Conservation (phyloP, 2,329 filamentous ascomycete species). For the Sarocladium strictum region DNA sequence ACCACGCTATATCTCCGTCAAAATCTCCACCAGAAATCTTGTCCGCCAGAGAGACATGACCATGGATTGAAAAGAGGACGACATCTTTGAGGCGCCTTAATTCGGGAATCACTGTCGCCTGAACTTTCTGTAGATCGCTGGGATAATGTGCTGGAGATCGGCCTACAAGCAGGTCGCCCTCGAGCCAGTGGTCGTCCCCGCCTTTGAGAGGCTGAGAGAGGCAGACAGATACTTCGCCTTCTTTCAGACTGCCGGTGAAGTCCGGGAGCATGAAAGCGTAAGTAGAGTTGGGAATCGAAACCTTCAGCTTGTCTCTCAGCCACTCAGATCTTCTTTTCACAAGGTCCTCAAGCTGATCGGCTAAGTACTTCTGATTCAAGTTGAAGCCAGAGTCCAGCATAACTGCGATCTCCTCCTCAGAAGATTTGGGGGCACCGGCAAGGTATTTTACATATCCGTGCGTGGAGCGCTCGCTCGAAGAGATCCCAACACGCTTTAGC, state of each 20-base stretch:
- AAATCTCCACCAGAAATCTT: constrained; percentile 76
- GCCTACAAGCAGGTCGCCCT: constrained; percentile 60
- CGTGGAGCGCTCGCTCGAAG: constrained; percentile 30
- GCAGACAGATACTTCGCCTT: constrained; percentile 60
- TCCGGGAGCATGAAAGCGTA: constrained; percentile 64
- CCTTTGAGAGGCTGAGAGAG: constrained; percentile 59
- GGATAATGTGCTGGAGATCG: constrained; percentile 63
- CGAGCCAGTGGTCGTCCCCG: constrained; percentile 46
- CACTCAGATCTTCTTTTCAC: constrained; percentile 41
- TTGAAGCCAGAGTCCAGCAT: constrained; percentile 58
- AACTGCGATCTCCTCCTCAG: constrained; percentile 46
- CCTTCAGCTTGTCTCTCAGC: constrained; percentile 50
- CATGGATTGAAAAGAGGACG: constrained; percentile 66
- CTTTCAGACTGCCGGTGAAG: constrained; percentile 52
- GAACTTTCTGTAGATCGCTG: constrained; percentile 68
- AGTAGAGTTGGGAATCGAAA: constrained; percentile 55
- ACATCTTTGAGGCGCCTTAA: constrained; percentile 70
- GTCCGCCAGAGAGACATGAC: constrained; percentile 56
- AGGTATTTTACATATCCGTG: constrained; percentile 34
- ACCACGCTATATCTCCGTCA: constrained; percentile 73
- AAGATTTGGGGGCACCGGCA: constrained; percentile 42
- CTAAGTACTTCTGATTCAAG: constrained; percentile 32
- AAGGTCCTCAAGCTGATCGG: constrained; percentile 41
- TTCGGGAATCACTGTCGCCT: constrained; percentile 49
- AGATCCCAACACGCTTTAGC: constrained; percentile 36